A percentile compares a stretch with the other conserved stretches of the same genome.
Conservation (phyloP, 208 protist genomes). For the Crithidia mellificae region DNA sequence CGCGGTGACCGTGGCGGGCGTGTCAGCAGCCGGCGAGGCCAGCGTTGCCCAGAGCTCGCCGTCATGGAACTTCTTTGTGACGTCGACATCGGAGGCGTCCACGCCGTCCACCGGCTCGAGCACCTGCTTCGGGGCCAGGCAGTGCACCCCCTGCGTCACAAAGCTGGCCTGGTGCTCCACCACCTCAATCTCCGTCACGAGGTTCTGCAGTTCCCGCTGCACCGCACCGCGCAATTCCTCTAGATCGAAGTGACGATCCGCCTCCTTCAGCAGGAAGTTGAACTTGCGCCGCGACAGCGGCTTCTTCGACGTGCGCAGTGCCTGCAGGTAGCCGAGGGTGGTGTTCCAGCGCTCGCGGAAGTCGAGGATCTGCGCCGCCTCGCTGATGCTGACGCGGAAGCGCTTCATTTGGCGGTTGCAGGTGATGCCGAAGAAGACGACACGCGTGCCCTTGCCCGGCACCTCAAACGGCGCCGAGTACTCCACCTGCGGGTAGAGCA, state of each 20-base stretch:
- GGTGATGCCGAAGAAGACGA: constrained; percentile 85
- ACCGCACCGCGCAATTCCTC: constrained; percentile 60
- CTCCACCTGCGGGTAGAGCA: constrained; percentile 83
- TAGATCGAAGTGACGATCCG: constrained; percentile 71
- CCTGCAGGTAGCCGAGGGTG: constrained; percentile 74
- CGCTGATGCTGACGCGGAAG: constrained; percentile 64
- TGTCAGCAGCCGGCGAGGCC: constrained; percentile 19
- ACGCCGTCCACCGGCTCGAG: constrained; percentile 32
- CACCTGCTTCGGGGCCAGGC: constrained; percentile 49
- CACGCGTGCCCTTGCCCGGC: constrained; percentile 40
- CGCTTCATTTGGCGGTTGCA: constrained; percentile 90
- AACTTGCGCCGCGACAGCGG: constrained; percentile 73
- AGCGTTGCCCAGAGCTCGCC: constrained; percentile 40
- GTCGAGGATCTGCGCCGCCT: constrained; percentile 78
- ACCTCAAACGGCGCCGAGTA: constrained; percentile 72
- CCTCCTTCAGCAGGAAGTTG: constrained; percentile 66
- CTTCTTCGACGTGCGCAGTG: constrained; percentile 58
- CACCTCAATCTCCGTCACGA: constrained; percentile 77
- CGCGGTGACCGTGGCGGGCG: constrained; percentile 17
- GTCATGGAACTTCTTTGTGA: constrained; percentile 64
- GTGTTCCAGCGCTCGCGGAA: constrained; percentile 77
- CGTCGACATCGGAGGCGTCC: constrained; percentile 63
- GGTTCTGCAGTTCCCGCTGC: constrained; percentile 59
- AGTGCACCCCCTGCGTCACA: constrained; percentile 62
- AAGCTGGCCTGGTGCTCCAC: constrained; percentile 87